phyloP scores from a whole-genome alignment of 2,329 filamentous ascomycete species.

The Stenocarpella maydis region DNA sequence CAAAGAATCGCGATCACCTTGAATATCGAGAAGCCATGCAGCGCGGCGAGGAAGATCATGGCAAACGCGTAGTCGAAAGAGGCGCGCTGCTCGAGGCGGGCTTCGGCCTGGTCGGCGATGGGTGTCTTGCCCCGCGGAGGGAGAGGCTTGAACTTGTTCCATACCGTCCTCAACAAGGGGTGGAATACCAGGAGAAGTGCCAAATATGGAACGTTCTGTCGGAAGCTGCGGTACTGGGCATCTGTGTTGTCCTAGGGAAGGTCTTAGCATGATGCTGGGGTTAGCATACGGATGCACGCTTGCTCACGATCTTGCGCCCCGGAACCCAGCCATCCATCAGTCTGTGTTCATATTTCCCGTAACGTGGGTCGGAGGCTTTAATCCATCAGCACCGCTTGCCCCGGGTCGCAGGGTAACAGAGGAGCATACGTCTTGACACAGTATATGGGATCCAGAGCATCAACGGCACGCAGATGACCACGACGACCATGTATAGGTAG shows the following conservation, averaged over 20 bases:
- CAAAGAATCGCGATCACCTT: conserved; percentile 85
- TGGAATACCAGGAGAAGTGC: conserved; percentile 77
- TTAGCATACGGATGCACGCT: neutral
- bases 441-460: conserved; percentile 94
- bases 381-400: conserved; percentile 35
- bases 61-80: conserved; percentile 88
- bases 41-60: conserved; percentile 75
- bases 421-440: conserved; percentile 78
- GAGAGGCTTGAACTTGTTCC: conserved; percentile 63
- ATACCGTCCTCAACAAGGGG: conserved; percentile 77
- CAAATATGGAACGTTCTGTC: conserved; percentile 86
- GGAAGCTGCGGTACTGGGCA: conserved; percentile 84
- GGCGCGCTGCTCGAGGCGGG: conserved; percentile 72
- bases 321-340: conserved; percentile 90
- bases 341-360: conserved; percentile 73
- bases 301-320: conserved; percentile 82
- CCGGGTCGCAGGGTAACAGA: neutral
- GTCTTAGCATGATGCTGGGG: neutral
- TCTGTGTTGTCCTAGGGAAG: conserved; percentile 81
- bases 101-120: conserved; percentile 55
- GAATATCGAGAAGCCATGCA: conserved; percentile 85
- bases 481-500: conserved; percentile 77
- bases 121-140: conserved; percentile 42
- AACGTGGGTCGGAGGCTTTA: conserved; percentile 82
- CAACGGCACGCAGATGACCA: conserved; percentile 72